A percentile compares a stretch with the other conserved stretches of the same genome.
Evolutionary conservation across 148 eudicot genomes (phyloP).

Genomic region (Camellia sinensis): DNA sequence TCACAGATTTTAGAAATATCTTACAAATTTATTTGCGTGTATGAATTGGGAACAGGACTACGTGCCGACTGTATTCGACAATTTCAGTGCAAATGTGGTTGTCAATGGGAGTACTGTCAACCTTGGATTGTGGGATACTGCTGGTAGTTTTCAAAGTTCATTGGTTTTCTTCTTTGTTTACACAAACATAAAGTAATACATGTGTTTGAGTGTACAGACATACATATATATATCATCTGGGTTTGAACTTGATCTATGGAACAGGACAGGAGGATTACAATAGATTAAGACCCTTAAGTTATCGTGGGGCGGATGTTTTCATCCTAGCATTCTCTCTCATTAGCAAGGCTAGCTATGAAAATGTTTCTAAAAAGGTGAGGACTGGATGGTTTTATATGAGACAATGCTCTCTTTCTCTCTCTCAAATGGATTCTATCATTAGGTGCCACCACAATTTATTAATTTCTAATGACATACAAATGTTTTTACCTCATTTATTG

Average conservation of each 20-base stretch:
- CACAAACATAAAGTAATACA: neutral
- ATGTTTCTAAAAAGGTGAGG: conserved; percentile 83
- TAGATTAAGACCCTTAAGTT: conserved; percentile 97
- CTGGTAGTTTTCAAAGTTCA: conserved; percentile 48
- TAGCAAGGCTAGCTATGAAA: conserved; percentile 97
- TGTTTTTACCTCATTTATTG: neutral
- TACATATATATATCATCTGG: neutral
- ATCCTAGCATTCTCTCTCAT: conserved; percentile 93
- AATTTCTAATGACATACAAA: neutral
- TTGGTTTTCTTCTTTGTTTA: neutral
- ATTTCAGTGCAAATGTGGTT: conserved; percentile 97
- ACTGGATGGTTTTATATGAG: neutral
- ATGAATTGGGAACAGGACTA: conserved; percentile 65
- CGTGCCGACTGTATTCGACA: conserved; percentile 96
- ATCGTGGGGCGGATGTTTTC: conserved; percentile 97
- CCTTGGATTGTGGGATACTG: conserved; percentile 97
- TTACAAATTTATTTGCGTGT: neutral
- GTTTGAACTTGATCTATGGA: conserved; percentile 22
- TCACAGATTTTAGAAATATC: neutral
- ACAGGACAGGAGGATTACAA: conserved; percentile 99
- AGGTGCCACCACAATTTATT: neutral
- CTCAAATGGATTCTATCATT: neutral
- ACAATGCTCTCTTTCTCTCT: neutral
- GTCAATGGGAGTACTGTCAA: conserved; percentile 89
- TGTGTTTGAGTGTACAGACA: neutral